Evolutionary conservation across 1,284 basidiomycete species (phyloP), one percentile per base, ranked within the genome.

Genomic region (Puccinia triticina): DNA sequence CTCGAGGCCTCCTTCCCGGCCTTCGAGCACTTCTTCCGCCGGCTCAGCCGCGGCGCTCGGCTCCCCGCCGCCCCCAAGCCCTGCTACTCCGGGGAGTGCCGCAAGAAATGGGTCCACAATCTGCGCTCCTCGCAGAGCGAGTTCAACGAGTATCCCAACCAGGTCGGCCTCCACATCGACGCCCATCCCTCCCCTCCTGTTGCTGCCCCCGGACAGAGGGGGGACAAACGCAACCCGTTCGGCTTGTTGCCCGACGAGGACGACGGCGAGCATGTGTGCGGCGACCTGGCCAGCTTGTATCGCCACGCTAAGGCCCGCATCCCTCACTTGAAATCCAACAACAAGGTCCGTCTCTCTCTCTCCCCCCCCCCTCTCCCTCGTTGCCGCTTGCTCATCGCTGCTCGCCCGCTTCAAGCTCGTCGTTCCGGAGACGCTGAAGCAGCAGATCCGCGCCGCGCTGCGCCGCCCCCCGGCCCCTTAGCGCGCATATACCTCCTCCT

Each of bases 61-160:
- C 34, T 43, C 43, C 55, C 71, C 16, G n/a, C 53, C 21, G 59
- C 40, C 34, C 76, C 72, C 72, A 82, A 82, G 76, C 72, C 72
- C 21, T 82, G 80, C 66, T 82, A 82, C 37, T 82, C 80, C 7
- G 80, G 80, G 18, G 80, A 64, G 11, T 82, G 80, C 53, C 55
- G 80, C n/a, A 76, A 76, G 73, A 82, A 82, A 82, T 82, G 80
- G 80, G 71, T 82, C 18, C 72, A 82, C 34, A 76, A 55, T 23
- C 26, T 82, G 1, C 74, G 80, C 53, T 82, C 80, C 10, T 82
- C 80, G 23, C 72, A 82, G 43, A 61, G 53, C 50, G 80, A 82
- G 69, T 82, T 26, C 61, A 82, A 82, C 48, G 59, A 64, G 26
- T 75, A 75, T 59, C 80, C 80, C 14, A 82, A 82, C 43, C 71